phyloP scores from a whole-genome alignment of 2,329 filamentous ascomycete species.

The Didymellaceae sp. region DNA sequence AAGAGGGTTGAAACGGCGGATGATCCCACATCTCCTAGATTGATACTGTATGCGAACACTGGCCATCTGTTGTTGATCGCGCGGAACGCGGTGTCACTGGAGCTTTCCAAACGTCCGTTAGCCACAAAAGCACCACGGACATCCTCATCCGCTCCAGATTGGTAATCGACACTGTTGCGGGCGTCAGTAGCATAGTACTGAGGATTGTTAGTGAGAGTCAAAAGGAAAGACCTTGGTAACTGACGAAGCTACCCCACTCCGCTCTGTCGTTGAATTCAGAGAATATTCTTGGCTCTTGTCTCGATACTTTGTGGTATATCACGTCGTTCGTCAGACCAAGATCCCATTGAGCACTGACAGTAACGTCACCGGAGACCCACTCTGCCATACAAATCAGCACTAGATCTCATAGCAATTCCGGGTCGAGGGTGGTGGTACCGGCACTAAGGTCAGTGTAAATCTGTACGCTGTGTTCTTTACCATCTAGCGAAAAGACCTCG shows the following conservation, averaged over 20 bases:
- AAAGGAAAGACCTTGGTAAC: slow-evolving; percentile 70
- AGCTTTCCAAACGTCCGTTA: slow-evolving; percentile 69
- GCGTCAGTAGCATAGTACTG: slow-evolving; percentile 66
- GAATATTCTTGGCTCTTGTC: slow-evolving; percentile 68
- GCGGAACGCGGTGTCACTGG: slow-evolving; percentile 69
- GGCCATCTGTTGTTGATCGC: slow-evolving; percentile 78
- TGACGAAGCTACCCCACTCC: slow-evolving; percentile 81
- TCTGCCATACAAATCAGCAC: slow-evolving; percentile 56
- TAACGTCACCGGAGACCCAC: slow-evolving; percentile 71
- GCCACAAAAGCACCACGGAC: slow-evolving; percentile 67
- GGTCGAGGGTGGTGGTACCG: slow-evolving; percentile 53
- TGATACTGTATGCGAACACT: slow-evolving; percentile 74
- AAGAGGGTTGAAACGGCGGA: slow-evolving; percentile 57
- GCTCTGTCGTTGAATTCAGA: slow-evolving; percentile 75
- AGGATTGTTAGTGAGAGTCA: slow-evolving; percentile 73
- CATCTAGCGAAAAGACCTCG: slow-evolving; percentile 68
- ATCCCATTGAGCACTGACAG: slow-evolving; percentile 71
- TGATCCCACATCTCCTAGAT: slow-evolving; percentile 37
- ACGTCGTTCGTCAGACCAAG: slow-evolving; percentile 73
- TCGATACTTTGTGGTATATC: slow-evolving; percentile 70
- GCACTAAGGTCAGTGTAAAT: slow-evolving; percentile 76
- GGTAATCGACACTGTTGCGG: slow-evolving; percentile 51
- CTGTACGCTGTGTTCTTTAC: slow-evolving; percentile 59
- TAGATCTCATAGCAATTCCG: not conserved
- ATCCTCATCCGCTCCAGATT: slow-evolving; percentile 54